A percentile compares a stretch with the other conserved stretches of the same genome.
These are phyloP conservation scores for Phytopythium vexans DNA, from an alignment of 352 stramenopile genomes.

Conservation along the genomic window DNA sequence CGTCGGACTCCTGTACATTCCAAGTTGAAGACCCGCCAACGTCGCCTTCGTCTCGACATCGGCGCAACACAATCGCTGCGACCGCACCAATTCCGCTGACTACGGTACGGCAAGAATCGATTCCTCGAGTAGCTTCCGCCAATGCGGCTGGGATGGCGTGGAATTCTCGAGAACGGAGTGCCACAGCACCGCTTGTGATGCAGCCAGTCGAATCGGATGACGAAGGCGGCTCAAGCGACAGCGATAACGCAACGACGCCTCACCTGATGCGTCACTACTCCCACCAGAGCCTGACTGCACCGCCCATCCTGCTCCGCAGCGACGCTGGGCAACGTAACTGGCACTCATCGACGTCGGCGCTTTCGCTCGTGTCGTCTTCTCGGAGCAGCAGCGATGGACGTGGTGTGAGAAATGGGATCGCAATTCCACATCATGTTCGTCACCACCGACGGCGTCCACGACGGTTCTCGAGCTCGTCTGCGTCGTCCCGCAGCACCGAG, in stretches of 20 bases:
- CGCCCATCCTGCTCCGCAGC: slow-evolving; percentile 41
- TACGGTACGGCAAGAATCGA: not conserved
- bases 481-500: slow-evolving; percentile 1
- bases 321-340: slow-evolving; percentile 41
- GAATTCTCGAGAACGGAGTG: slow-evolving; percentile 4
- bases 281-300: slow-evolving; percentile 16
- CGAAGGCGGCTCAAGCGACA: not conserved
- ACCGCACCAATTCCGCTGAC: not conserved
- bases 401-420: not conserved
- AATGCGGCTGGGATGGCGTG: slow-evolving; percentile 1
- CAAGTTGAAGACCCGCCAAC: slow-evolving; percentile 11
- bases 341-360: slow-evolving; percentile 36
- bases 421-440: not conserved
- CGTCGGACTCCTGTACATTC: slow-evolving; percentile 15
- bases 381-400: slow-evolving; percentile 3
- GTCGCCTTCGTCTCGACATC: slow-evolving; percentile 9
- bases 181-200: slow-evolving; percentile 1
- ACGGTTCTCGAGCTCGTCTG: not conserved
- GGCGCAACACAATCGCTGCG: slow-evolving; percentile 6
- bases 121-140: not conserved
- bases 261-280: not conserved
- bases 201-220: too few species aligned
- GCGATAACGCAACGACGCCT: not conserved
- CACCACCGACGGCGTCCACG: not conserved
- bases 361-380: slow-evolving; percentile 36